These are phyloP conservation scores for Macrophomina phaseolina DNA, from an alignment of 2,329 filamentous ascomycete genomes.

Conservation along the genomic window DNA sequence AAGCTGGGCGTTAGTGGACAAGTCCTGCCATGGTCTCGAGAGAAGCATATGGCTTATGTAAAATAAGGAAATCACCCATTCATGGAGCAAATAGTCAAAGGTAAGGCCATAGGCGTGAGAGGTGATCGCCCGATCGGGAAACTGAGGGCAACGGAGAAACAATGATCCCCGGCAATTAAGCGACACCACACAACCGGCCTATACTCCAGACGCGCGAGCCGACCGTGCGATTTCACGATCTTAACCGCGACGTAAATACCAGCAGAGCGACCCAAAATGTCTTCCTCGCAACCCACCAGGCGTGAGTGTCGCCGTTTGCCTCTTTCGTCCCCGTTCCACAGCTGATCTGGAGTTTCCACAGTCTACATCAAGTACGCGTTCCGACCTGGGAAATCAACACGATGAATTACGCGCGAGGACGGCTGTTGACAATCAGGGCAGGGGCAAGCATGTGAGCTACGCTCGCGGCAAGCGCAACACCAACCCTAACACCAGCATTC, in stretches of 20 bases:
- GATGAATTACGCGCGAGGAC: not conserved
- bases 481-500: slow-evolving; percentile 86
- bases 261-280: slow-evolving; percentile 20
- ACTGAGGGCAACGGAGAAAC: slow-evolving; percentile 14
- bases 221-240: slow-evolving; percentile 17
- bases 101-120: not conserved
- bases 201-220: not conserved
- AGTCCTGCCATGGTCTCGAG: not conserved
- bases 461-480: slow-evolving; percentile 92
- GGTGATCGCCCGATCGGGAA: not conserved
- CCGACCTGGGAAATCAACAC: not conserved
- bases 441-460: slow-evolving; percentile 98
- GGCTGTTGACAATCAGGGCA: slow-evolving; percentile 42
- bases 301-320: slow-evolving; percentile 2
- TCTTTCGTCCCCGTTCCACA: not conserved
- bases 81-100: not conserved
- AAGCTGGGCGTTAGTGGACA: not conserved
- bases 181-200: slow-evolving; percentile 11
- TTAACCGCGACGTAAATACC: slow-evolving; percentile 20
- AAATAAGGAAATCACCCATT: slow-evolving; percentile 21
- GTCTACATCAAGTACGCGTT: slow-evolving; percentile 27
- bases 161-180: slow-evolving; percentile 12
- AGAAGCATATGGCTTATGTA: not conserved
- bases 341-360: slow-evolving; percentile 4
- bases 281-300: slow-evolving; percentile 25